phyloP scores from a whole-genome alignment of 352 stramenopile species.

The Phytopythium delawarense region DNA sequence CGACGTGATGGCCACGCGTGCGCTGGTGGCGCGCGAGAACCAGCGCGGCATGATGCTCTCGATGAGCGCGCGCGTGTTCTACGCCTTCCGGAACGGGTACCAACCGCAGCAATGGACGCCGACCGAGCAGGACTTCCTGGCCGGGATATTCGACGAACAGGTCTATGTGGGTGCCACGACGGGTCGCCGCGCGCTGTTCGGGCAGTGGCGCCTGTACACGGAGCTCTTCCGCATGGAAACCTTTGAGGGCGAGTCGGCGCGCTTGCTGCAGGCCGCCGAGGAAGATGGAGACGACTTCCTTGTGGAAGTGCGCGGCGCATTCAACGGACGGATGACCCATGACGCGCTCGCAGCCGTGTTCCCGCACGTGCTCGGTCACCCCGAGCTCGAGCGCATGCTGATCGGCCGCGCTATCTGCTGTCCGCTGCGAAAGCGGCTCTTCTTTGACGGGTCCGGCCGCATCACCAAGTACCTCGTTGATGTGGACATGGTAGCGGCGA shows the following conservation, averaged over 20 bases:
- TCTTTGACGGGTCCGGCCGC: neutral
- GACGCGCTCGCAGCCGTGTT: neutral
- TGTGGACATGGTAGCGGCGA: neutral
- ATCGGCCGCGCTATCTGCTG: neutral
- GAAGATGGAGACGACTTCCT: neutral
- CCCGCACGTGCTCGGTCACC: neutral
- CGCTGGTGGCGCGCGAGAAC: slow-evolving; percentile 1
- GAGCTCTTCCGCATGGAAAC: neutral
- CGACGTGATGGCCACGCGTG: neutral
- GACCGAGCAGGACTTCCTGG: neutral
- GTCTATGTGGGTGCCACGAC: neutral
- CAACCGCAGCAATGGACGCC: neutral
- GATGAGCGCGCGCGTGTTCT: neutral
- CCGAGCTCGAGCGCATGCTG: neutral
- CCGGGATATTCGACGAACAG: neutral
- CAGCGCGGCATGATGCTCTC: neutral
- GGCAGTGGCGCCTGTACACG: slow-evolving; percentile 1
- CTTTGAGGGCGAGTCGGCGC: neutral
- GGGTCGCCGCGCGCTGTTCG: neutral
- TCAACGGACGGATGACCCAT: neutral
- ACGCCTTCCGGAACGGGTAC: neutral
- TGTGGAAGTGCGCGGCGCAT: neutral
- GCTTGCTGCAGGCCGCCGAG: neutral
- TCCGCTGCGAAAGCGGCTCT: neutral
- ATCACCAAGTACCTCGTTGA: neutral